A percentile compares a stretch with the other conserved stretches of the same genome.
phyloP scores from a whole-genome alignment of 257 asterid genomes.

The Capsicum chinense region DNA sequence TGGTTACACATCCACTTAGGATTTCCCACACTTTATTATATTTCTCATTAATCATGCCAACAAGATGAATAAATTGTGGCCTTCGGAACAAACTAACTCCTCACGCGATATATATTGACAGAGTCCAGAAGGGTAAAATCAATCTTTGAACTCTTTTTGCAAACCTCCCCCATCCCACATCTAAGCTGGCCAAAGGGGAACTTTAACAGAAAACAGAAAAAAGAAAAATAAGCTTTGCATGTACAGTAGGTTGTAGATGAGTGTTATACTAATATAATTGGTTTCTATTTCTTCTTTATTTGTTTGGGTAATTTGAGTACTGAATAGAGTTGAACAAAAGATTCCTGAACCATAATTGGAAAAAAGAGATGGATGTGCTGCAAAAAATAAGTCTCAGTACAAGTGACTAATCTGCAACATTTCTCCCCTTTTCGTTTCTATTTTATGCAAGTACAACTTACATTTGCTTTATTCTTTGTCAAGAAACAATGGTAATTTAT shows the following conservation, averaged over 20 bases:
- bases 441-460: not conserved
- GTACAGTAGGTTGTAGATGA: not conserved
- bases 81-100: not conserved
- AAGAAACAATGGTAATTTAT: not conserved
- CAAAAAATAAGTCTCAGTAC: not conserved
- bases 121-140: not conserved
- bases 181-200: conserved; percentile 6
- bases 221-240: not conserved
- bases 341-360: not conserved
- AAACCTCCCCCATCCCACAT: not conserved
- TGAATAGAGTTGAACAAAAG: not conserved
- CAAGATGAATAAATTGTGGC: not conserved
- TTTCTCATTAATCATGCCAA: not conserved
- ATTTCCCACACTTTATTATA: not conserved
- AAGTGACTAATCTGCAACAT: not conserved
- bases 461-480: not conserved
- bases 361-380: conserved; percentile 5
- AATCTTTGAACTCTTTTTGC: not conserved
- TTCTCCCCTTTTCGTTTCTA: not conserved
- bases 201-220: conserved; percentile 4
- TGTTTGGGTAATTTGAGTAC: not conserved
- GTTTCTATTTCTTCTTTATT: not conserved
- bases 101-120: not conserved
- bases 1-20: not conserved
- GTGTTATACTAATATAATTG: not conserved